Percentiles rank a stretch among this genome's conserved stretches.
Conservation (phyloP, 2,329 filamentous ascomycete genomes). For the Xylariaceae sp. region DNA sequence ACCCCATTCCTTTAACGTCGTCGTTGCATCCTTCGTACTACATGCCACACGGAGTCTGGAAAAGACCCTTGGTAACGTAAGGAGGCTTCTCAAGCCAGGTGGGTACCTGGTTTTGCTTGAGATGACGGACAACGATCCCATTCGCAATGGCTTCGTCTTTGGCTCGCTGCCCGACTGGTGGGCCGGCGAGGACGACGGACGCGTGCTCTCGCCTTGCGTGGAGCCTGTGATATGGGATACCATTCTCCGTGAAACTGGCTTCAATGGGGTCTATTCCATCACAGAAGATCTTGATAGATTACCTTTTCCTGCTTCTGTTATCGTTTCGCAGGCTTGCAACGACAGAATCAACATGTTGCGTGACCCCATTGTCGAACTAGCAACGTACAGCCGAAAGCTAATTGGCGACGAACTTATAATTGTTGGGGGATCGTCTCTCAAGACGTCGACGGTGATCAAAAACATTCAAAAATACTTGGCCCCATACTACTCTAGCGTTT, state of each 20-base stretch:
- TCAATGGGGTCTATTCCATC: conserved; percentile 38
- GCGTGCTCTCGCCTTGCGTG: conserved; percentile 13
- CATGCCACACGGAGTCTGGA: conserved; percentile 34
- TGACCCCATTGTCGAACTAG: too few species aligned
- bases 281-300: conserved; percentile 9
- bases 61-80: conserved; percentile 33
- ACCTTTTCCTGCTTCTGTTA: background rate
- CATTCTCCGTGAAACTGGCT: conserved; percentile 34
- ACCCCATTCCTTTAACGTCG: conserved; percentile 34
- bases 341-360: conserved; percentile 18
- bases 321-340: conserved; percentile 44
- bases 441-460: too few species aligned
- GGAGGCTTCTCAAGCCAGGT: conserved; percentile 41
- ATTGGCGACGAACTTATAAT: background rate
- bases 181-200: conserved; percentile 6
- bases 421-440: too few species aligned
- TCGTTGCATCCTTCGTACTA: conserved; percentile 41
- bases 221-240: conserved; percentile 30
- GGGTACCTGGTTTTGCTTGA: conserved; percentile 41
- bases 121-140: conserved; percentile 3
- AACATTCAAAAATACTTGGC: background rate
- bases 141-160: conserved; percentile 1
- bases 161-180: conserved; percentile 17
- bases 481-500: background rate
- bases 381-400: conserved; percentile 1